A percentile compares a stretch with the other conserved stretches of the same genome.
Evolutionary conservation across 805 yeast genomes (phyloP).

Genomic region (Yamadazyma paraphyllophila): DNA sequence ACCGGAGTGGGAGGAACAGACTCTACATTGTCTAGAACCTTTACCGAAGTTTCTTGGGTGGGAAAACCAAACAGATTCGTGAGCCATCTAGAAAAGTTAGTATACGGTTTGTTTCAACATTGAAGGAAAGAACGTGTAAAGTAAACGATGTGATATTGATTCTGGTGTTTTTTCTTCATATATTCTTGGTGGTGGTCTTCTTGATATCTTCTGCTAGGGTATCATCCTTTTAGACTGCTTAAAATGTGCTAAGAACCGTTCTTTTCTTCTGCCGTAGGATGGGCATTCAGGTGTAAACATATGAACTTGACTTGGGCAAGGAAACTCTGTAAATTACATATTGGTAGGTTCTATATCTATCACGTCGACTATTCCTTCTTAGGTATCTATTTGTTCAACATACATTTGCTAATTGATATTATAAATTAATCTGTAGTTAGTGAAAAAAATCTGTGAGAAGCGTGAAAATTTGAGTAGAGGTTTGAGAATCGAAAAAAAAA

Average conservation of each 20-base stretch:
- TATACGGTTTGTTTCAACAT: slow-evolving; percentile 12
- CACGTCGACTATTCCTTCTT: neutral
- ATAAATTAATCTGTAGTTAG: slow-evolving; percentile 8
- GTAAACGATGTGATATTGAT: neutral
- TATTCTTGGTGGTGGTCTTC: neutral
- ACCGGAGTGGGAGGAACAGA: slow-evolving; percentile 98
- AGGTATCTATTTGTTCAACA: slow-evolving; percentile 5
- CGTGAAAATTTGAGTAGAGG: slow-evolving; percentile 10
- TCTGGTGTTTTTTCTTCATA: too few species aligned
- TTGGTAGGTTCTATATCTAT: too few species aligned
- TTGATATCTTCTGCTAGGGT: neutral
- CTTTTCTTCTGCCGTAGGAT: too few species aligned
- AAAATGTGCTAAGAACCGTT: too few species aligned
- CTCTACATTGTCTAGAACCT: slow-evolving; percentile 99
- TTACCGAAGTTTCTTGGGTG: slow-evolving; percentile 99
- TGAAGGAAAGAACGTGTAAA: neutral
- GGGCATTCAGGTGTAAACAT: too few species aligned
- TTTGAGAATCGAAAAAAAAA: slow-evolving; percentile 7
- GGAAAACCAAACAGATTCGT: slow-evolving; percentile 99
- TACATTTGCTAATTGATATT: slow-evolving; percentile 13
- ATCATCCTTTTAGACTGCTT: too few species aligned
- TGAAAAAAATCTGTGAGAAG: slow-evolving; percentile 13
- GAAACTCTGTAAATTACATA: too few species aligned
- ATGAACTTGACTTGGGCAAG: too few species aligned
- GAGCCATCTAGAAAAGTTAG: slow-evolving; percentile 79